Percentiles rank a stretch among this genome's conserved stretches.
Conservation (phyloP, 495 filamentous ascomycete species). For the Xylaria bambusicola region DNA sequence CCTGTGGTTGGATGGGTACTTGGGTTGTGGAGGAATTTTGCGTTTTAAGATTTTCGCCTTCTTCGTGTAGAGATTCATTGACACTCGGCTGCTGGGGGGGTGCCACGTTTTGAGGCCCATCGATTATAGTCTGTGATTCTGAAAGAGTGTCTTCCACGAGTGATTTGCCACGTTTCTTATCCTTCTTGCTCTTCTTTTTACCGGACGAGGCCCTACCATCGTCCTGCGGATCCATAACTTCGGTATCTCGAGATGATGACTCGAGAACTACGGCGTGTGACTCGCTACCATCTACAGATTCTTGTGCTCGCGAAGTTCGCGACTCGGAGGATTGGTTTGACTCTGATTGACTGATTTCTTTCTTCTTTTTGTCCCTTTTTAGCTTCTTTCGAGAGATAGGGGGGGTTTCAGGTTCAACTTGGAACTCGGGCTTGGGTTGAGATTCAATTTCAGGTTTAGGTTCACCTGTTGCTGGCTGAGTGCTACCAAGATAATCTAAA, state of each 20-base stretch:
- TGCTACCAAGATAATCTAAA: conserved; percentile 10
- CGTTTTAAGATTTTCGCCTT: conserved; percentile 25
- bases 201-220: conserved; percentile 30
- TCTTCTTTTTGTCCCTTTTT: conserved; percentile 36
- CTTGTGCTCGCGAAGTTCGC: conserved; percentile 27
- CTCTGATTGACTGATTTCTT: conserved; percentile 26
- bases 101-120: conserved; percentile 40
- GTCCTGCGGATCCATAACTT: conserved; percentile 26
- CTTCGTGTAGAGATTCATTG: conserved; percentile 33
- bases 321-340: conserved; percentile 22
- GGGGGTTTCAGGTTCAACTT: conserved; percentile 9
- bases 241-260: conserved; percentile 34
- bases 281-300: conserved; percentile 28
- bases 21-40: conserved; percentile 22
- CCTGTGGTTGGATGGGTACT: conserved; percentile 21
- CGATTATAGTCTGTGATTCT: neutral
- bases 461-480: neutral
- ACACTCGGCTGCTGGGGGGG: conserved; percentile 23
- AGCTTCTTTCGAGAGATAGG: conserved; percentile 24
- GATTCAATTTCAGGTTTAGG: conserved; percentile 10
- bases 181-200: conserved; percentile 47
- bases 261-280: conserved; percentile 29
- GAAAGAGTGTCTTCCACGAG: neutral
- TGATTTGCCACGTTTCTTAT: conserved; percentile 40
- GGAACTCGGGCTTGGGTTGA: conserved; percentile 16